Evolutionary conservation across 2,329 filamentous ascomycete genomes (phyloP).

Genomic region (Ophiosphaerella korrae): DNA sequence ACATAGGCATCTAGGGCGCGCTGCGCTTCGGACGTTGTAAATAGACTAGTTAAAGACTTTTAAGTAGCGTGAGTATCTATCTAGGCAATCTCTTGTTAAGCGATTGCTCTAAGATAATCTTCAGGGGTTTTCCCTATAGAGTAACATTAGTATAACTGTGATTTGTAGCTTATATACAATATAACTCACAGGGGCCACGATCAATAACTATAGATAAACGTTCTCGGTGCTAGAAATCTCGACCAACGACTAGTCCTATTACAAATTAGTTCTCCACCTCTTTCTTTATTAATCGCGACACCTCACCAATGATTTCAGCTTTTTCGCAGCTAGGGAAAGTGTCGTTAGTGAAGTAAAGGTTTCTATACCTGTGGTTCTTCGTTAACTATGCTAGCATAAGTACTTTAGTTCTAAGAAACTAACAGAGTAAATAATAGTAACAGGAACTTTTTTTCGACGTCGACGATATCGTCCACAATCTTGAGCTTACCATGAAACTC

Average conservation of each 20-base stretch:
- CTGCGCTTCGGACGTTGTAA: constrained; percentile 17
- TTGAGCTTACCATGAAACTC: constrained; percentile 28
- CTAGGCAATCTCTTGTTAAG: constrained; percentile 43
- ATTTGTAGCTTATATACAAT: too few relatives aligned
- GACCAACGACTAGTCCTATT: constrained; percentile 46
- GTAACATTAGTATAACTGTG: too few relatives aligned
- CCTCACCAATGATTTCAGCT: constrained; percentile 31
- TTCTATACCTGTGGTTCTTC: constrained; percentile 42
- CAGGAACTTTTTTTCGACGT: constrained; percentile 46
- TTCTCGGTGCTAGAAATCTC: constrained; percentile 44
- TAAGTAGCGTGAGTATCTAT: constrained; percentile 32
- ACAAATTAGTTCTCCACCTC: constrained; percentile 38
- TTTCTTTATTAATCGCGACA: constrained; percentile 36
- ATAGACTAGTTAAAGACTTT: constrained; percentile 20
- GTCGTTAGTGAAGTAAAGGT: constrained; percentile 45
- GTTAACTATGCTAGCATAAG: constrained; percentile 9
- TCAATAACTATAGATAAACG: constrained; percentile 43
- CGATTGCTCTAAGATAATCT: constrained; percentile 42
- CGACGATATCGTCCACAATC: constrained; percentile 44
- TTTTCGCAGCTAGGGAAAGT: constrained; percentile 36
- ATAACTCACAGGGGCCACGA: constrained; percentile 48
- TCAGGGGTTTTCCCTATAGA: constrained; percentile 39
- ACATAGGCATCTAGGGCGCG: constrained; percentile 36
- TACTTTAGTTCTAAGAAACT: background rate
- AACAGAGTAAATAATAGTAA: constrained; percentile 44